phyloP scores from a whole-genome alignment of 352 stramenopile genomes.

The Phytophthora syringae region DNA sequence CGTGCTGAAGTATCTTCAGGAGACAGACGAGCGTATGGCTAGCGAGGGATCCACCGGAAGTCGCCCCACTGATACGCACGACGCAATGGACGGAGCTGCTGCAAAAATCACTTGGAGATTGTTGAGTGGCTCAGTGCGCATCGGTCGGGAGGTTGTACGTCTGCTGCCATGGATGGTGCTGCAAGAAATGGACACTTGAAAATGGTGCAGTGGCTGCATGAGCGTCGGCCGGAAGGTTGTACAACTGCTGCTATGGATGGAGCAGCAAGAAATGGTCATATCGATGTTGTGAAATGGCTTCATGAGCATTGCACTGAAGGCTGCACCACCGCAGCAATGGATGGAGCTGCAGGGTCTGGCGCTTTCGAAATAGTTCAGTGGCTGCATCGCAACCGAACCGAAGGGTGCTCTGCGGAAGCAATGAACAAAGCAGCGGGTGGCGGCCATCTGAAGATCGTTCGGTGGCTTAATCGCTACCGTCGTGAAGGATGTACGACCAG shows the following conservation, averaged over 20 bases:
- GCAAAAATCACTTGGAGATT: slow-evolving; percentile 30
- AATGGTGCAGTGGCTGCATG: too few species aligned
- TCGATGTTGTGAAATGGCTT: too few species aligned
- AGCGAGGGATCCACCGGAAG: slow-evolving; percentile 5
- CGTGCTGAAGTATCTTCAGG: slow-evolving; percentile 31
- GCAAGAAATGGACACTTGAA: too few species aligned
- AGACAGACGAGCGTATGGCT: slow-evolving; percentile 17
- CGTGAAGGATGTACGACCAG: slow-evolving; percentile 27
- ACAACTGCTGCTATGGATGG: too few species aligned
- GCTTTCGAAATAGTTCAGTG: slow-evolving; percentile 25
- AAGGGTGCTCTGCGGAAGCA: slow-evolving; percentile 29
- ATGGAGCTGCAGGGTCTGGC: slow-evolving; percentile 24
- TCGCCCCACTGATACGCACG: slow-evolving; percentile 23
- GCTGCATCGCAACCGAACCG: slow-evolving; percentile 30
- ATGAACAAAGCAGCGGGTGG: slow-evolving; percentile 32
- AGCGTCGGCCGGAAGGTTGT: too few species aligned
- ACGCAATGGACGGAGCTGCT: slow-evolving; percentile 39
- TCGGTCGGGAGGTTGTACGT: slow-evolving; percentile 25
- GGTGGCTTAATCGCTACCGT: slow-evolving; percentile 32
- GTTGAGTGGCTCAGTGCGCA: slow-evolving; percentile 32
- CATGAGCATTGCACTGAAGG: too few species aligned
- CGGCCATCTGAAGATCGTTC: slow-evolving; percentile 29
- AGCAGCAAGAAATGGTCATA: too few species aligned
- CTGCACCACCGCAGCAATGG: too few species aligned
- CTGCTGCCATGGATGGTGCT: slow-evolving; percentile 37